Evolutionary conservation across 192 early-diverging fungal genomes (phyloP).

Genomic region (Thamnidium elegans): DNA sequence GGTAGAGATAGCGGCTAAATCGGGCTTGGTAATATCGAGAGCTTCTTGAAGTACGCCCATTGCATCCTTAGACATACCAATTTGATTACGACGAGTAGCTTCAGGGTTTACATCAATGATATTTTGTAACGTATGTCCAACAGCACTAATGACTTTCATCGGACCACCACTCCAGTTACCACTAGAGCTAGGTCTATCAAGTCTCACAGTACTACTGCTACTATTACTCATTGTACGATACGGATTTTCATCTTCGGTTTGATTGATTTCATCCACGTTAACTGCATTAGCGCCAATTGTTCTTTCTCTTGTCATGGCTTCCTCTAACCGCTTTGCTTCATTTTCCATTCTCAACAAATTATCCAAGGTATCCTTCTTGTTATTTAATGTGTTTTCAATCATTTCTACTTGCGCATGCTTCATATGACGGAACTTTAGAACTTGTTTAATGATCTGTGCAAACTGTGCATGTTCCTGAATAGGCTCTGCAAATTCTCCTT

Average conservation of each 20-base stretch:
- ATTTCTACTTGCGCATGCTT: slow-evolving; percentile 84
- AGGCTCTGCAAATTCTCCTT: slow-evolving; percentile 78
- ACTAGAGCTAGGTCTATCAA: slow-evolving; percentile 22
- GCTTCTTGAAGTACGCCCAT: slow-evolving; percentile 63
- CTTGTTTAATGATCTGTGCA: slow-evolving; percentile 80
- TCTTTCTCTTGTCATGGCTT: slow-evolving; percentile 54
- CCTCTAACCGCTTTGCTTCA: slow-evolving; percentile 69
- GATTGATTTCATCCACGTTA: slow-evolving; percentile 19
- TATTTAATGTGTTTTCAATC: slow-evolving; percentile 67
- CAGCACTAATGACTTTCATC: slow-evolving; percentile 52
- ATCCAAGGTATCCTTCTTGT: slow-evolving; percentile 66
- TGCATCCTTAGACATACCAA: slow-evolving; percentile 80
- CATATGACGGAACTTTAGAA: slow-evolving; percentile 80
- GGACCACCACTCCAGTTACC: slow-evolving; percentile 39
- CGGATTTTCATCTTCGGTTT: slow-evolving; percentile 11
- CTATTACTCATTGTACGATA: slow-evolving; percentile 26
- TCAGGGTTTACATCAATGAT: slow-evolving; percentile 96
- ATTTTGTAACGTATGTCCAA: slow-evolving; percentile 78
- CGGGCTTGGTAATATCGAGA: slow-evolving; percentile 64
- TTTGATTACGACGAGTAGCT: slow-evolving; percentile 81
- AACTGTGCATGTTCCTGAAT: slow-evolving; percentile 90
- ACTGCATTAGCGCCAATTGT: slow-evolving; percentile 24
- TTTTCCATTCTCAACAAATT: slow-evolving; percentile 62
- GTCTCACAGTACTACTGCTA: slow-evolving; percentile 8
- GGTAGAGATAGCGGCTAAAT: slow-evolving; percentile 73